Evolutionary conservation across 108 stramenopile species (phyloP), one percentile per base, ranked within the genome.

Genomic region (Nitzschia inconspicua): DNA sequence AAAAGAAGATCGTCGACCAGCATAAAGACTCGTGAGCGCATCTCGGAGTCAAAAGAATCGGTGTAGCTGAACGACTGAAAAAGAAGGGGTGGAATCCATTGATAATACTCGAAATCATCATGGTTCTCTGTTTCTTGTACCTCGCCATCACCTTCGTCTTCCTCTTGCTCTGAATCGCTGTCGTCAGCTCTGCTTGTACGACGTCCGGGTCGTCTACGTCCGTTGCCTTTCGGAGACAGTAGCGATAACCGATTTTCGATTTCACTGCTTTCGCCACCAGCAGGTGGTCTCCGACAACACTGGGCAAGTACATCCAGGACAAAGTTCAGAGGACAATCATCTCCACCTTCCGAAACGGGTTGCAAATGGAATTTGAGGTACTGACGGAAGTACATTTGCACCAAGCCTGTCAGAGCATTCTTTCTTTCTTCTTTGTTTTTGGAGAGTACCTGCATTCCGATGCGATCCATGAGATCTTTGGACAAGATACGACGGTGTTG

Each of bases 331-430:
- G 71, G 61, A 25, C 76, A 82, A 60, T 91, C 80, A 27, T 91
- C 89, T 34, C 84, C 84, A 19, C 77, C 81, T 18, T 63, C 66
- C 34, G 85, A 59, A 14, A 91, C 73, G 25, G 73, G 44, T 23
- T 35, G 34, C 42, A 91, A 57, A 37, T 79, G 84, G n/a, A 47
- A 50, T 13, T 24, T 18, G 8, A 82, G 58, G 56, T 76, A 88
- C 40, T 89, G 82, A 42, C 47, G 60, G 47, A 82, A 72, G 72
- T 89, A 88, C 24, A 83, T 77, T 49, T 86, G 75, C 24, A 80
- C 84, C 31, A 89, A 63, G 22, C 88, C 92, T 3, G 88, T 89
- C 47, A 88, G 57, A 13, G 88, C 83, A 68, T 90, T 75, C 49
- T 75, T 75, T 44, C 86, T 79, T 50, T 89, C 88, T 19, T 48